These are phyloP conservation scores for Endogone sp. DNA, from an alignment of 192 early-diverging fungal genomes.

Conservation along the genomic window DNA sequence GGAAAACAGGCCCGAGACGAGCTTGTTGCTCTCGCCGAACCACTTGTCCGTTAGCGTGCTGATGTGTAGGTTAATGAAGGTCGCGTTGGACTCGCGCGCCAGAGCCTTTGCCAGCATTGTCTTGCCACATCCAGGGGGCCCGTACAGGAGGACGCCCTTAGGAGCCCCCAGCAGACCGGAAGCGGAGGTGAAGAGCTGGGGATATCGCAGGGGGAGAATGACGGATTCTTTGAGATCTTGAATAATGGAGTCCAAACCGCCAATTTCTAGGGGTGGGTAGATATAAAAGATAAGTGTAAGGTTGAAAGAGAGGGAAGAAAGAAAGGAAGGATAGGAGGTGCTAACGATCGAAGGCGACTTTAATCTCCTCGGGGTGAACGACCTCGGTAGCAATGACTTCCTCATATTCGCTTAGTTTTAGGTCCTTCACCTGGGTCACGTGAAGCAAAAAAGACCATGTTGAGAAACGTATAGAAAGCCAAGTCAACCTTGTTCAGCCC, in stretches of 20 bases:
- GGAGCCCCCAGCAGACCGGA: constrained; percentile 89
- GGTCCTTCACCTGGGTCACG: constrained; percentile 49
- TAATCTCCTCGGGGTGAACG: constrained; percentile 88
- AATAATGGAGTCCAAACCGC: constrained; percentile 91
- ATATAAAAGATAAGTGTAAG: background rate
- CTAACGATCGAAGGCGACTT: constrained; percentile 76
- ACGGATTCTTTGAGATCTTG: constrained; percentile 90
- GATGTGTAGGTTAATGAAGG: constrained; percentile 96
- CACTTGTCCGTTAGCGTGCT: constrained; percentile 98
- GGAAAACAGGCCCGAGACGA: constrained; percentile 89
- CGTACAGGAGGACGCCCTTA: constrained; percentile 93
- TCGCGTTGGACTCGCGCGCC: constrained; percentile 94
- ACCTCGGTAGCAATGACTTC: constrained; percentile 92
- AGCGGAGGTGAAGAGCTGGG: constrained; percentile 81
- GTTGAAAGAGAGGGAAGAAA: constrained; percentile 10
- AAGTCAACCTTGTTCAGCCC: constrained; percentile 13
- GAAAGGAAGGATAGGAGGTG: background rate
- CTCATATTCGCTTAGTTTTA: constrained; percentile 91
- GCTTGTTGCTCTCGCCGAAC: constrained; percentile 96
- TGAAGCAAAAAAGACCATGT: no score
- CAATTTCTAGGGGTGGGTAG: no score
- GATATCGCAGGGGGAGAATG: constrained; percentile 93
- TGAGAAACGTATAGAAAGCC: background rate
- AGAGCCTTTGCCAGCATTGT: constrained; percentile 99
- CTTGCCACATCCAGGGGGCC: constrained; percentile 95